A percentile compares a stretch with the other conserved stretches of the same genome.
These are phyloP conservation scores for Iodosphaeria phyllophila DNA, from an alignment of 2,329 filamentous ascomycete species.

Conservation along the genomic window DNA sequence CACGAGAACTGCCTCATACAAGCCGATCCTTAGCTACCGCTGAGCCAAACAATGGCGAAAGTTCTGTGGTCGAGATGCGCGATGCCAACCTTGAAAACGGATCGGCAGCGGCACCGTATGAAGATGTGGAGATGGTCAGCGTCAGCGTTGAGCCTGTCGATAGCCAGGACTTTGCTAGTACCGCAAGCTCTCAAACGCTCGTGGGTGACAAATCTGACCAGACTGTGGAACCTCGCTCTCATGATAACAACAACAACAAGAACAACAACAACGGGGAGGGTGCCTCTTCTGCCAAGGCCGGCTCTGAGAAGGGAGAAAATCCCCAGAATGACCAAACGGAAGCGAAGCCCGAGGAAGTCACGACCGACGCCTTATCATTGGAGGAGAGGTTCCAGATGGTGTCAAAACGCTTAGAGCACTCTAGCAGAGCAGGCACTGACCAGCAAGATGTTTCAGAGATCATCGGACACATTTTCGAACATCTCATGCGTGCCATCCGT, in stretches of 20 bases:
- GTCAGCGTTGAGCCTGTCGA: conserved; percentile 13
- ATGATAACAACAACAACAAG: conserved; percentile 5
- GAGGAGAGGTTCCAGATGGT: conserved; percentile 22
- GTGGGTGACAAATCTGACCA: too few species aligned
- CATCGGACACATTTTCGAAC: conserved; percentile 78
- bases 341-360: conserved; percentile 3
- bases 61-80: too few species aligned
- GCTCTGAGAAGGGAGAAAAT: conserved; percentile 11
- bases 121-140: conserved; percentile 17
- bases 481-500: conserved; percentile 75
- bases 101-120: conserved; percentile 12
- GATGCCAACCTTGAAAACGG: too few species aligned
- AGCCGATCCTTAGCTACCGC: too few species aligned
- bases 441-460: conserved; percentile 97
- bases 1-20: conserved; percentile 26
- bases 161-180: conserved; percentile 21
- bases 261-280: too few species aligned
- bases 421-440: conserved; percentile 32
- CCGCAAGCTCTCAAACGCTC: conserved; percentile 32
- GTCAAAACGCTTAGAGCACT: conserved; percentile 22
- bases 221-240: too few species aligned
- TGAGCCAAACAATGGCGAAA: too few species aligned
- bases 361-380: conserved; percentile 16
- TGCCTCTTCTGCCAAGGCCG: too few species aligned
- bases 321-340: conserved; percentile 3